Evolutionary conservation across 1,139 yeast genomes (phyloP), one percentile per base, ranked within the genome.

Genomic region (Geotrichum macrosporum): DNA sequence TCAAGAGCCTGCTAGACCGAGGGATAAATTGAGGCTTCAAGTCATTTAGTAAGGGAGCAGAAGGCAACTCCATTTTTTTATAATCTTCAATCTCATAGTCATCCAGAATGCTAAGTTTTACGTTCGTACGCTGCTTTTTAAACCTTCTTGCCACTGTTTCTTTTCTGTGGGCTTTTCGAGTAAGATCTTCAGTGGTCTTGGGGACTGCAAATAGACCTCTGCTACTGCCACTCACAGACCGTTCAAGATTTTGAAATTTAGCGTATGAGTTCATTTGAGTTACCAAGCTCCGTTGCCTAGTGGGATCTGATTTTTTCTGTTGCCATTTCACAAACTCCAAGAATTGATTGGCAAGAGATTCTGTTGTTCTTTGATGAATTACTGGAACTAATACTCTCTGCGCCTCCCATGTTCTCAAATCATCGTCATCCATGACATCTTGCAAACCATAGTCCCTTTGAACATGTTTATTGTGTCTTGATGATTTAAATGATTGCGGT

Each of bases 381-480:
- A 37, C 41, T 5, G 41, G 41, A 2, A 37, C 34, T 10, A 37
- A 24, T 12, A 37, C 41, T 12, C 41, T 26, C 6, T 29, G 8
- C 4, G 41, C 41, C 22, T 37, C 41, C 41, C 33, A 37, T 6
- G 24, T 37, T 6, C 9, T n/a, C 34, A 37, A 8, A 18, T 37
- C 41, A 19, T 37, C 41, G 19, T 37, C 41, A 29, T 37, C 41
- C 41, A 37, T 37, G 29, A 21, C 26, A 24, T 37, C 29, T 16
- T 29, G 22, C 10, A 37, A 19, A 12, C 29, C n/a, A 3, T 37
- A 33, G 5, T 37, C 22, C 13, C 19, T 9, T 16, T 15, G 33
- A 3, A 19, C 24, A 15, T 29, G 13, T 29, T 37, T 37, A 19
- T 29, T 6, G 8, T 29, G 13, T n/a, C 41, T 5, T 15, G 31